Evolutionary conservation across 179 eudicot genomes (phyloP).

Genomic region (Gypsophila paniculata): DNA sequence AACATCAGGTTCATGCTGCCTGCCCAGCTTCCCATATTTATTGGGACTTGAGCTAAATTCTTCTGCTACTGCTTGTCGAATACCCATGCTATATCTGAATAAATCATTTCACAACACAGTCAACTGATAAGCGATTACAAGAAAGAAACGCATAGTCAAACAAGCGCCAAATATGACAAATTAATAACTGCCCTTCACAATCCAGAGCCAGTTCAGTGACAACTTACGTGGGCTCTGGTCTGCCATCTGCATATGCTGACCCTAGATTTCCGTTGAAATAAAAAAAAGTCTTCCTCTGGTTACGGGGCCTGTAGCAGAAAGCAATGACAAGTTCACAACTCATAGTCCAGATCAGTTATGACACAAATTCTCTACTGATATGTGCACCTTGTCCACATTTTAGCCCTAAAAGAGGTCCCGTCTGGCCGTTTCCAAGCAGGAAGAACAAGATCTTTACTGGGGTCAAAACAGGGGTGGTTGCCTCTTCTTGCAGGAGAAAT

Average conservation of each 20-base stretch:
- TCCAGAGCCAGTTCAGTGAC: not conserved
- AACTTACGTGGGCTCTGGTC: conserved; percentile 87
- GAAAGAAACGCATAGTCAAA: not conserved
- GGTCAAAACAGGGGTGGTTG: conserved; percentile 83
- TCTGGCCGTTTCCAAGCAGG: conserved; percentile 96
- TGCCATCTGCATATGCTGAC: conserved; percentile 72
- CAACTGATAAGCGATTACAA: not conserved
- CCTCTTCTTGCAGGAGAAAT: conserved; percentile 75
- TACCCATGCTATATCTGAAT: conserved; percentile 96
- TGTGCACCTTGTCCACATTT: conserved; percentile 59
- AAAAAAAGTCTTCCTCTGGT: conserved; percentile 58
- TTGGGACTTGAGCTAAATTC: conserved; percentile 80
- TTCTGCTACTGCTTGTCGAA: conserved; percentile 78
- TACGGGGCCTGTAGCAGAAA: conserved; percentile 61
- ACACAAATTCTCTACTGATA: conserved; percentile 5
- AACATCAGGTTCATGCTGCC: conserved; percentile 75
- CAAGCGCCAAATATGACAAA: not conserved
- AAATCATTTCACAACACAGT: conserved; percentile 3
- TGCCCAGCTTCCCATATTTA: conserved; percentile 82
- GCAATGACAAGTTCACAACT: conserved; percentile 3
- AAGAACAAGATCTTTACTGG: conserved; percentile 83
- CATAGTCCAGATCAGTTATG: conserved; percentile 12
- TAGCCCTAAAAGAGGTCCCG: conserved; percentile 47
- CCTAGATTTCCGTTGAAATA: conserved; percentile 97
- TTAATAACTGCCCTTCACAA: not conserved